Evolutionary conservation across 331 rosid genomes (phyloP), one percentile per base, ranked within the genome.

Genomic region (Acacia pycnantha): DNA sequence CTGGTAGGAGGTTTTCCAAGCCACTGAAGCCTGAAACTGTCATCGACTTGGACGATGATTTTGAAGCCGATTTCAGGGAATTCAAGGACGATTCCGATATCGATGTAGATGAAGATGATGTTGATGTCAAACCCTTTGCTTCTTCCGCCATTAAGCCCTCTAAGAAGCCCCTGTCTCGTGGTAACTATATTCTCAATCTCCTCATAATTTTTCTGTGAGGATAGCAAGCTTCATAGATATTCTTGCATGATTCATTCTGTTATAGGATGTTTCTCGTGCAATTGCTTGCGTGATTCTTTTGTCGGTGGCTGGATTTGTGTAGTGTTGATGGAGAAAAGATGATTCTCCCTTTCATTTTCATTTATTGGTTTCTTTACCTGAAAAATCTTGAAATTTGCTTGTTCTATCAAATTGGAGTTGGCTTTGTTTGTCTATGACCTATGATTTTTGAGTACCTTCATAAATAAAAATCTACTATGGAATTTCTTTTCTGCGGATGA

Each of bases 71-170:
- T 71, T 96, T 96, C 78, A 88, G 86, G 73, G 89, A 87, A 2
- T 96, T 96, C 84, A 92, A 96, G 93, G 99, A 91, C 19, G 97
- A 96, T 18, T 88, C 85, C 9, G 90, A 87, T 44, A 90, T 90
- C 13, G 97, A 94, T 19, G 90, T 86, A 2, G 97, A 91, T 2
- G 91, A 87, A 27, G 69, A 62, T 0, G 94, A 78, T 1, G 91
- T 51, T 4, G 93, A 87, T 83, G 85, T 77, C 71, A 92, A 89
- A 82, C 76, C 90, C 59, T 88, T 89, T 67, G 77, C 88, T 26
- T 88, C 89, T 59, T 73, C 89, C 8, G 76, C 90, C 41, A 11
- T 59, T 21, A 78, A 37, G 43, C 27, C 76, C 31, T 82, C 84
- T 73, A 82, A 76, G 70, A 82, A 64, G 70, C 11, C 88, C 33